Conservation (phyloP, 169 alveolate genomes). For the Cryptosporidium tyzzeri region DNA sequence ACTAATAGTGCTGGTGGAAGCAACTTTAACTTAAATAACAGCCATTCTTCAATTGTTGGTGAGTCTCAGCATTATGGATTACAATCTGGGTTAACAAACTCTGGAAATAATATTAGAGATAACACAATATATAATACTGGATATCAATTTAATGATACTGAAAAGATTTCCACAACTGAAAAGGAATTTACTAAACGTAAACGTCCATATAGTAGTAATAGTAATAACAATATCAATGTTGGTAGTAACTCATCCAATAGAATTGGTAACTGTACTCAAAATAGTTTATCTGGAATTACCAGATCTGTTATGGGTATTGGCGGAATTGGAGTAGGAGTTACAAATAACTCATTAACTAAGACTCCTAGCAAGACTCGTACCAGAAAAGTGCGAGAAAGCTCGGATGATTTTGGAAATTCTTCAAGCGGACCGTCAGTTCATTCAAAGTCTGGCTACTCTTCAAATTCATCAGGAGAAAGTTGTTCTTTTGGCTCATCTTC, state of each 20-base stretch:
- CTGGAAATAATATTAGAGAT: constrained; percentile 7
- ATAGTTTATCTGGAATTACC: constrained; percentile 3
- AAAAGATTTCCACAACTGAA: background rate
- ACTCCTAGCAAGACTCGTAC: constrained; percentile 42
- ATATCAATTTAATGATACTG: background rate
- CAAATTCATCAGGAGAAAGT: constrained; percentile 3
- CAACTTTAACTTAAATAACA: background rate
- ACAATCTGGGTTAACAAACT: background rate
- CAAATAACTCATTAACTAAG: background rate
- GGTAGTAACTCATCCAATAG: background rate
- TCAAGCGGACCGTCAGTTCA: background rate
- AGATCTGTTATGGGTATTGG: constrained; percentile 3
- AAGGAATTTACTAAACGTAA: constrained; percentile 20
- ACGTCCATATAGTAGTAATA: background rate
- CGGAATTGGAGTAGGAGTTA: constrained; percentile 15
- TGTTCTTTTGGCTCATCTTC: background rate
- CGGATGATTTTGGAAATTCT: constrained; percentile 38
- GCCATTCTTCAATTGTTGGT: background rate
- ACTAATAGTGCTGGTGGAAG: background rate
- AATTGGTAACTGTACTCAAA: constrained; percentile 5
- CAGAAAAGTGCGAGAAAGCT: constrained; percentile 27
- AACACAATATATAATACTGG: background rate
- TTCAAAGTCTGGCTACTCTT: constrained; percentile 8
- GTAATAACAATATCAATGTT: background rate
- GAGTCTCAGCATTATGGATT: constrained; percentile 13